phyloP scores from a whole-genome alignment of 2,329 filamentous ascomycete genomes.

The Aureobasidium mangrovei region DNA sequence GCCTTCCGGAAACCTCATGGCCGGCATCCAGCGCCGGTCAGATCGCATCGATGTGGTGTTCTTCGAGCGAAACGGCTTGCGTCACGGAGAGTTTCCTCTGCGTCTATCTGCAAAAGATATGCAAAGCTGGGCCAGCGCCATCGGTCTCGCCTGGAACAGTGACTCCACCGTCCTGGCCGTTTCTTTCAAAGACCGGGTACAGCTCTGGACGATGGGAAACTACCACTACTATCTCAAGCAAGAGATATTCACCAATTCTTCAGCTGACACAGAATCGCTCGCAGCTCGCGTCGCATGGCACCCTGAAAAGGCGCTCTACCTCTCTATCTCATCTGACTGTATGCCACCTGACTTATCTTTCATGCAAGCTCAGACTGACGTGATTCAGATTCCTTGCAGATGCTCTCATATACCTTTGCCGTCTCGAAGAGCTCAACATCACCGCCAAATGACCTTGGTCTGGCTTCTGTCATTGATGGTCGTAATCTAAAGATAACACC shows the following conservation, averaged over 20 bases:
- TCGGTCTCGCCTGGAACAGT: slow-evolving; percentile 74
- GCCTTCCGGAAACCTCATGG: slow-evolving; percentile 81
- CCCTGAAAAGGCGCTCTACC: slow-evolving; percentile 63
- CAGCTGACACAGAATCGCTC: slow-evolving; percentile 15
- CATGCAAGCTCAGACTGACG: not conserved
- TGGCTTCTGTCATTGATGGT: slow-evolving; percentile 79
- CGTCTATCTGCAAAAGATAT: slow-evolving; percentile 54
- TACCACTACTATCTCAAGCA: slow-evolving; percentile 98
- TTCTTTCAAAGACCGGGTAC: slow-evolving; percentile 62
- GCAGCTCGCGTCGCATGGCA: slow-evolving; percentile 54
- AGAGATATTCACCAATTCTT: slow-evolving; percentile 47
- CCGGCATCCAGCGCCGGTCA: slow-evolving; percentile 66
- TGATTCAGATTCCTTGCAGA: slow-evolving; percentile 12
- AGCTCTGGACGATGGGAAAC: slow-evolving; percentile 94
- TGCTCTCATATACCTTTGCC: slow-evolving; percentile 58
- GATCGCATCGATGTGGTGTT: slow-evolving; percentile 77
- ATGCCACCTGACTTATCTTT: not conserved
- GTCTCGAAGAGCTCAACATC: slow-evolving; percentile 59
- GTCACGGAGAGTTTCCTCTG: slow-evolving; percentile 90
- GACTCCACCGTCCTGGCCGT: slow-evolving; percentile 89
- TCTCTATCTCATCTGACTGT: slow-evolving; percentile 4
- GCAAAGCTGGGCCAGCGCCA: slow-evolving; percentile 45
- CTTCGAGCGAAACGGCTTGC: slow-evolving; percentile 92
- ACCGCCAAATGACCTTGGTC: slow-evolving; percentile 67
- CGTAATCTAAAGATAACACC: slow-evolving; percentile 74